A percentile compares a stretch with the other conserved stretches of the same genome.
These are phyloP conservation scores for Otatea glauca DNA, from an alignment of 176 grass and related monocot species.

Conservation along the genomic window DNA sequence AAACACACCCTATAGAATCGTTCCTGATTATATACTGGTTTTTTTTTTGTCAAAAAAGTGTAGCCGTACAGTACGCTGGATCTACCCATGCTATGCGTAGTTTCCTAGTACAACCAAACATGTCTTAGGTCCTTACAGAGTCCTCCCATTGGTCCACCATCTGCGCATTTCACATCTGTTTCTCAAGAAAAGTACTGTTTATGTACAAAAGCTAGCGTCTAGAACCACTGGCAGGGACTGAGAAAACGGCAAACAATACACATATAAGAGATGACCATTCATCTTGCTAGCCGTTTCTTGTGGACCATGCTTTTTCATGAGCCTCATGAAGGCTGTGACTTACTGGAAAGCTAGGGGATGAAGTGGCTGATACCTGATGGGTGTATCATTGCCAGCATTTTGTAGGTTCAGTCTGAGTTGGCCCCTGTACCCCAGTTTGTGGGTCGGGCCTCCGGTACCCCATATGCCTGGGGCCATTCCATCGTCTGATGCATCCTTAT, in stretches of 20 bases:
- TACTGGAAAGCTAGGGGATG: slow-evolving; percentile 55
- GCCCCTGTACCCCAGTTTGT: slow-evolving; percentile 37
- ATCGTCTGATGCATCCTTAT: slow-evolving; percentile 40
- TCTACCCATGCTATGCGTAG: background rate
- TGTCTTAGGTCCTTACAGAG: slow-evolving; percentile 31
- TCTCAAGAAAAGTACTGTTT: slow-evolving; percentile 49
- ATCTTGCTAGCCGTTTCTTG: slow-evolving; percentile 43
- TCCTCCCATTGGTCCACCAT: slow-evolving; percentile 29
- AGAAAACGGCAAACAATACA: slow-evolving; percentile 32
- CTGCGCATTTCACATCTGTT: slow-evolving; percentile 13
- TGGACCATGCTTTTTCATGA: slow-evolving; percentile 50
- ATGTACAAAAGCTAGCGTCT: slow-evolving; percentile 32
- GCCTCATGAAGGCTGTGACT: slow-evolving; percentile 54
- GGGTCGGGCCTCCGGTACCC: slow-evolving; percentile 12
- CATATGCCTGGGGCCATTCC: slow-evolving; percentile 32
- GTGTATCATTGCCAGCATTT: slow-evolving; percentile 57
- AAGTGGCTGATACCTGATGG: slow-evolving; percentile 47
- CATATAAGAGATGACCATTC: slow-evolving; percentile 39
- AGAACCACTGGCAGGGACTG: slow-evolving; percentile 34
- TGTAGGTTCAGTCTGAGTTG: slow-evolving; percentile 45
- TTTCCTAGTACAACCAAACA: slow-evolving; percentile 24
- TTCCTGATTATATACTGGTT: too few species aligned
- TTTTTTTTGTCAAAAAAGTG: too few species aligned
- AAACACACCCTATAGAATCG: too few species aligned
- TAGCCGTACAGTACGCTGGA: too few species aligned